Conservation (phyloP, 805 yeast species). For the Wickerhamia fluorescens region DNA sequence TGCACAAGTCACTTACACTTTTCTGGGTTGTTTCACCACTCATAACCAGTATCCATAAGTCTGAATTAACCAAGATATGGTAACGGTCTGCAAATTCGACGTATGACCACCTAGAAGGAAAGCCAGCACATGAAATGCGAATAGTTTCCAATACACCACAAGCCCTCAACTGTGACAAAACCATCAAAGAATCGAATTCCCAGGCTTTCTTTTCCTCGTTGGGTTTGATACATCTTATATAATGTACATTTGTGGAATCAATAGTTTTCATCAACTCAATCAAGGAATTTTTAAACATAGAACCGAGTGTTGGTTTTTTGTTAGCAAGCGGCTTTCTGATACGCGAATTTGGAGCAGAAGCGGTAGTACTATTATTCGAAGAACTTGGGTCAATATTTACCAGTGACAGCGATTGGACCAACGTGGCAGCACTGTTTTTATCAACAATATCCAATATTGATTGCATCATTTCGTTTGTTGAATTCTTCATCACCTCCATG, state of each 20-base stretch:
- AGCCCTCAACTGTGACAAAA: constrained; percentile 88
- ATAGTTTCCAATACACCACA: constrained; percentile 98
- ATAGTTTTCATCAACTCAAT: constrained; percentile 91
- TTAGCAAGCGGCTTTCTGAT: constrained; percentile 39
- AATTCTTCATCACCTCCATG: constrained; percentile 67
- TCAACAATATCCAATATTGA: constrained; percentile 63
- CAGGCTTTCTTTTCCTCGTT: constrained; percentile 92
- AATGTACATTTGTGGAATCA: constrained; percentile 91
- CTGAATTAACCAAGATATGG: constrained; percentile 71
- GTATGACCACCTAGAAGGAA: constrained; percentile 94
- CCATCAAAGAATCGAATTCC: constrained; percentile 95
- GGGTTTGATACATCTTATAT: constrained; percentile 95
- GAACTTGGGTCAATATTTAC: no score
- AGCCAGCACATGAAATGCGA: constrained; percentile 94
- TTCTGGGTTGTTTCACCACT: constrained; percentile 44
- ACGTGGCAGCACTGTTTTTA: constrained; percentile 41
- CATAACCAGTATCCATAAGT: constrained; percentile 57
- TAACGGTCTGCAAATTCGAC: constrained; percentile 88
- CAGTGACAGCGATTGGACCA: constrained; percentile 8
- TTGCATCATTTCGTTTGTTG: constrained; percentile 59
- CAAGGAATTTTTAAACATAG: constrained; percentile 86
- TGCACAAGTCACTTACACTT: constrained; percentile 58
- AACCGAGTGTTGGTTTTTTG: constrained; percentile 89
- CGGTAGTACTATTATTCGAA: no score
- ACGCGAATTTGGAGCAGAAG: constrained; percentile 7